Evolutionary conservation across 345 rosid genomes (phyloP), one percentile per base, ranked within the genome.

Genomic region (Salix koriyanagi): DNA sequence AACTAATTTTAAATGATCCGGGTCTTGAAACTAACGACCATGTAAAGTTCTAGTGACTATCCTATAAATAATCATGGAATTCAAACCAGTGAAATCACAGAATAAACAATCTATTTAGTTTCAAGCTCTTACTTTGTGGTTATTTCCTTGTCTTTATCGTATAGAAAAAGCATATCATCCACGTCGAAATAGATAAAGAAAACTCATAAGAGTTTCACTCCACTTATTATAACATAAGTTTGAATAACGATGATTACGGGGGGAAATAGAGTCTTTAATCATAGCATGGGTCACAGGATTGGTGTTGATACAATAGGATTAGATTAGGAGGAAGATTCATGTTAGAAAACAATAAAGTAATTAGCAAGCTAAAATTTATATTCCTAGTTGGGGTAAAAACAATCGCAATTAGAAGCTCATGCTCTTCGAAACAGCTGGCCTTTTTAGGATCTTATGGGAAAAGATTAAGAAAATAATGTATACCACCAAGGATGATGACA

Each of bases 381-480:
- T n/a, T 54, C 52, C 65, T 9, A 58, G 66, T 58, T 72, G 75
- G 41, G 41, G 46, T 6, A 9, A 64, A 65, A 62, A 61, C 28
- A 74, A 74, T 23, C 32, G 32, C 62, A 48, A 65, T 30, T 15
- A 44, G 48, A 65, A 65, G 62, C 46, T 64, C 83, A 71, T 80
- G 79, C 74, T 70, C 74, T 70, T 67, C 10, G 70, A 80, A 80
- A 83, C 83, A 83, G 84, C 84, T 85, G 84, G 79, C 84, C 23
- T 52, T 56, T 62, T 65, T 60, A 70, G 44, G 44, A 79, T 73
- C 71, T 42, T 69, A n/a, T 7, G 14, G 5, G 8, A 64, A 41
- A 16, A 28, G 21, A 41, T 23, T 18, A 75, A 0, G n/a, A 61
- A 37, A 68, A 69, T 67, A 65, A 74, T 77, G 75, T 41, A 70